phyloP scores from a whole-genome alignment of 306 rosid genomes.

The Carpinus fangiana region DNA sequence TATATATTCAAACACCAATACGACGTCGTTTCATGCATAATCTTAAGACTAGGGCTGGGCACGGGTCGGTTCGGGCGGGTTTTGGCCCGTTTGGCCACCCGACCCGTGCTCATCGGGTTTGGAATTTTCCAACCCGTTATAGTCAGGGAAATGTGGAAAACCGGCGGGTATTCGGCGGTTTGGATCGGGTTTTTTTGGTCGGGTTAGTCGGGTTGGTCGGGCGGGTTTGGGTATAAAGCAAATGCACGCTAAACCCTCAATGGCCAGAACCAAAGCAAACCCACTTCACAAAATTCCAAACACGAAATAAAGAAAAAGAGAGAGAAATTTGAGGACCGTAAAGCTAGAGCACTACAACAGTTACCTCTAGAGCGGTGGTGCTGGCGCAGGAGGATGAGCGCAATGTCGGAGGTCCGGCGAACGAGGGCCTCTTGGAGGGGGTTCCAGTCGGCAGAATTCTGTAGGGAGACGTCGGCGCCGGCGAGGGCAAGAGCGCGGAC shows the following conservation, averaged over 20 bases:
- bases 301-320: not conserved
- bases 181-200: no score
- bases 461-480: constrained; percentile 84
- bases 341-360: no score
- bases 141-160: no score
- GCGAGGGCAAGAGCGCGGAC: constrained; percentile 59
- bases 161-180: no score
- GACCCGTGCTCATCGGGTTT: no score
- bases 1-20: no score
- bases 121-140: no score
- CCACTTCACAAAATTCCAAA: not conserved
- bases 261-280: constrained; percentile 1
- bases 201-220: no score
- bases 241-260: constrained; percentile 10
- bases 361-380: constrained; percentile 88
- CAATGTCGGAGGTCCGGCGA: constrained; percentile 73
- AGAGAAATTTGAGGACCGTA: constrained; percentile 40
- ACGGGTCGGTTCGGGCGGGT: no score
- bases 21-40: no score
- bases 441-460: constrained; percentile 84
- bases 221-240: not conserved
- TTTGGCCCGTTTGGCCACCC: no score
- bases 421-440: constrained; percentile 88
- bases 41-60: no score
- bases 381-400: constrained; percentile 58